Evolutionary conservation across 2,329 filamentous ascomycete genomes (phyloP).

Genomic region (Erysiphe pulchra): DNA sequence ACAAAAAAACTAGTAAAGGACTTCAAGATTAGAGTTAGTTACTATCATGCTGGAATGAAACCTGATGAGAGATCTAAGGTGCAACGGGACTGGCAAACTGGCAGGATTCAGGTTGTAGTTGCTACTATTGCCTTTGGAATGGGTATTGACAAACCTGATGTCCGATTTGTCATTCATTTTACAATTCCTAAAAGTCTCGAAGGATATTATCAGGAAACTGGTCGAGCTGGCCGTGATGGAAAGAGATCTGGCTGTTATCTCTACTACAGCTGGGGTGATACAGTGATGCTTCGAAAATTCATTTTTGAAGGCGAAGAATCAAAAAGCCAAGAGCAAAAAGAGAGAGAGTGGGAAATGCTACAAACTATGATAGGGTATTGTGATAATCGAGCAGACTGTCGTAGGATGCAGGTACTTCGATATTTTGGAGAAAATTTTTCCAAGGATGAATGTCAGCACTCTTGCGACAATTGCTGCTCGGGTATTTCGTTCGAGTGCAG

Average conservation of each 20-base stretch:
- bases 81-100: conserved; percentile 63
- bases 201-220: conserved; percentile 96
- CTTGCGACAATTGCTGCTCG: conserved; percentile 76
- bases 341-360: conserved; percentile 65
- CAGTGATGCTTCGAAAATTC: conserved; percentile 47
- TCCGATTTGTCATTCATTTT: conserved; percentile 88
- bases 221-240: conserved; percentile 78
- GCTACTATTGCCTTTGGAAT: conserved; percentile 97
- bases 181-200: conserved; percentile 84
- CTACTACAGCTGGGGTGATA: conserved; percentile 64
- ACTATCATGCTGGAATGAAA: conserved; percentile 68
- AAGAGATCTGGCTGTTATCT: conserved; percentile 71
- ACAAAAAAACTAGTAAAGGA: conserved; percentile 37
- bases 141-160: conserved; percentile 97
- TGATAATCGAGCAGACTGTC: conserved; percentile 69
- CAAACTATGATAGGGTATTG: conserved; percentile 67
- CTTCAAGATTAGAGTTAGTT: conserved; percentile 43
- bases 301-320: conserved; percentile 45
- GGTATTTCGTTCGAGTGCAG: conserved; percentile 40
- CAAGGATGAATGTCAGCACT: conserved; percentile 39
- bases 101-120: conserved; percentile 65
- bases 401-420: conserved; percentile 64
- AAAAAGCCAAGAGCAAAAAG: conserved; percentile 52
- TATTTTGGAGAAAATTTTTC: conserved; percentile 83
- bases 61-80: conserved; percentile 40